These are phyloP conservation scores for Carex littledalei DNA, from an alignment of 176 grass and related monocot genomes.

Conservation along the genomic window DNA sequence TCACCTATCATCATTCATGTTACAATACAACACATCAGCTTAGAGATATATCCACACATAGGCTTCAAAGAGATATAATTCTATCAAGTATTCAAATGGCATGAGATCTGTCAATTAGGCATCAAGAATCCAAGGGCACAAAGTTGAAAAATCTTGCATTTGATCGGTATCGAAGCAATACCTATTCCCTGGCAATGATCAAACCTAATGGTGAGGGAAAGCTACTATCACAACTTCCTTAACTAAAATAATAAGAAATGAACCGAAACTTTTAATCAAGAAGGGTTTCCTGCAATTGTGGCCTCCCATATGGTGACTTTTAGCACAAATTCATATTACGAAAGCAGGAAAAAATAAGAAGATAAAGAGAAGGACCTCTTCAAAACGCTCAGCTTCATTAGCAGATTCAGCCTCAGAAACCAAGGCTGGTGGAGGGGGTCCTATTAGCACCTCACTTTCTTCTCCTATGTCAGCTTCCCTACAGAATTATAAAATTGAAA, in stretches of 20 bases:
- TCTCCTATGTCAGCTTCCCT: constrained; percentile 83
- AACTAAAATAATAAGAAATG: not conserved
- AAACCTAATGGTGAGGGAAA: not conserved
- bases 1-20: constrained; percentile 41
- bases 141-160: not conserved
- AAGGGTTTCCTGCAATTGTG: not conserved
- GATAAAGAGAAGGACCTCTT: constrained; percentile 57
- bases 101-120: not conserved
- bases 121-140: not conserved
- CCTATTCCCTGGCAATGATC: not conserved
- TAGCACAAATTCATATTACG: not conserved
- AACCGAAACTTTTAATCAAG: not conserved
- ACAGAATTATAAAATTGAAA: not conserved
- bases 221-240: not conserved
- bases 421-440: constrained; percentile 84
- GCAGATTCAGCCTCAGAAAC: constrained; percentile 86
- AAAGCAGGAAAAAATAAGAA: not conserved
- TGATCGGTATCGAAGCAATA: not conserved
- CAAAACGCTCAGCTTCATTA: constrained; percentile 98
- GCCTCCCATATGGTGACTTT: not conserved
- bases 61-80: not conserved
- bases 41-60: not conserved
- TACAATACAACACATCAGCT: not conserved
- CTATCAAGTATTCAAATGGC: not conserved
- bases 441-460: constrained; percentile 80